Base-by-base conservation (phyloP, 768 basidiomycete species). In the Calocybe gangraenosa region DNA sequence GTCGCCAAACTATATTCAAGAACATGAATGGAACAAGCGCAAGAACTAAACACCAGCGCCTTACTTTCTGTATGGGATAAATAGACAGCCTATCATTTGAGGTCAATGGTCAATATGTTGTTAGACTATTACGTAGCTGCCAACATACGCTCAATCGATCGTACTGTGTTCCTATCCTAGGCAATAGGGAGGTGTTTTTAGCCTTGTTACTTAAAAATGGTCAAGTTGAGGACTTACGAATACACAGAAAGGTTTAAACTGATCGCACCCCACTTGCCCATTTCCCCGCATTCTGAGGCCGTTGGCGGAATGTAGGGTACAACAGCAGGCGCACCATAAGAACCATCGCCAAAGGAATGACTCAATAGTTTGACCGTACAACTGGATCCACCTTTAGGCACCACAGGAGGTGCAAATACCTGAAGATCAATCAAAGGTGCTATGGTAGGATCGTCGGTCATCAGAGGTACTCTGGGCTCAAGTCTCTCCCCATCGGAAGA, bases 61-160 rank as follows among this genome's bases (percentile, higher is more conserved):
- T 41, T 52, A 80, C 79, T 78, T 55, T 82, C 81, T 10, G 74
- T 72, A 51, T 80, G 72, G 14, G 78, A 73, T 48, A 82, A 73
- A 15, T 77, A 78, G 48, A 82, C 63, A 1, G 65, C 58, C 58
- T 68, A 55, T 40, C 14, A 7, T n/a, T 5, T 35, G 14, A 14
- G 7, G 13, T 35, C 34, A n/a, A 35, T 18, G 17, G n/a, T n/a
- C n/a, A 18, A 18, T 35, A n/a, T 7, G 17, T 35, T 58, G 50
- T 17, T 55, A 25, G 17, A 53, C 49, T 9, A 52, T 43, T 13
- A 37, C 47, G 17, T 11, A 28, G 11, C 25, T 28, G 25, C 17
- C 7, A 18, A 53, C 55, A 67, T 18, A 73, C 67, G 4, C 74
- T 72, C 15, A 80, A 66, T 21, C 78, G 70, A 51, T 79, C 78